phyloP scores from a whole-genome alignment of 257 asterid species.

The Solanum pimpinellifolium region DNA sequence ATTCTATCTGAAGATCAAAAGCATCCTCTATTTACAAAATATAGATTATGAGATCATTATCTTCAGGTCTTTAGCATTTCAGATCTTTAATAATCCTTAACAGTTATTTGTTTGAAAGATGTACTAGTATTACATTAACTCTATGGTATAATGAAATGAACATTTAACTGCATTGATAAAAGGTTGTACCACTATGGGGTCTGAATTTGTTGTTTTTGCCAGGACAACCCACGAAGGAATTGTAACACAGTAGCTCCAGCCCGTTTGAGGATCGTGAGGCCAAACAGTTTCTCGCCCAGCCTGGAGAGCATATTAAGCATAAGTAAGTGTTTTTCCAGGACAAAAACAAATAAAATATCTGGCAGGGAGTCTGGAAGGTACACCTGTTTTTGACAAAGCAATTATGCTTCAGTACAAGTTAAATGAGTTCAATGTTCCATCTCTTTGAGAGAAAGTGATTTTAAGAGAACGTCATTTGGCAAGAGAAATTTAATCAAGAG shows the following conservation, averaged over 20 bases:
- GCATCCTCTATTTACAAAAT: neutral
- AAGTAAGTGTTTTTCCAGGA: neutral
- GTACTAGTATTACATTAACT: neutral
- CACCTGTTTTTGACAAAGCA: neutral
- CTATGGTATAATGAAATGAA: neutral
- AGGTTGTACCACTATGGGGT: slow-evolving; percentile 78
- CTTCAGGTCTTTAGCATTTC: neutral
- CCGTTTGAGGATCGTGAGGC: slow-evolving; percentile 94
- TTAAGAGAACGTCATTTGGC: neutral
- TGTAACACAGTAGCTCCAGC: slow-evolving; percentile 94
- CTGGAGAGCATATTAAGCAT: slow-evolving; percentile 25
- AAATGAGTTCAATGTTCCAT: neutral
- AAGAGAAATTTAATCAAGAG: neutral
- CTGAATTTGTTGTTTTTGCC: slow-evolving; percentile 92
- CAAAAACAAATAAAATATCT: neutral
- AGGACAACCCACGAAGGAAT: slow-evolving; percentile 93
- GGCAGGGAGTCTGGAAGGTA: neutral
- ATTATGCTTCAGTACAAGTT: neutral
- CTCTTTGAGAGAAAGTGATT: neutral
- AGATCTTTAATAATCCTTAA: neutral
- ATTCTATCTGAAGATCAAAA: neutral
- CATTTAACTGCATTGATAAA: slow-evolving; percentile 6
- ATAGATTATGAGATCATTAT: neutral
- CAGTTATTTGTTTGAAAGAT: neutral
- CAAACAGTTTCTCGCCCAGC: slow-evolving; percentile 79